Percentiles rank a stretch among this genome's conserved stretches.
Conservation (phyloP, 306 rosid genomes). For the Gillenia trifoliata region DNA sequence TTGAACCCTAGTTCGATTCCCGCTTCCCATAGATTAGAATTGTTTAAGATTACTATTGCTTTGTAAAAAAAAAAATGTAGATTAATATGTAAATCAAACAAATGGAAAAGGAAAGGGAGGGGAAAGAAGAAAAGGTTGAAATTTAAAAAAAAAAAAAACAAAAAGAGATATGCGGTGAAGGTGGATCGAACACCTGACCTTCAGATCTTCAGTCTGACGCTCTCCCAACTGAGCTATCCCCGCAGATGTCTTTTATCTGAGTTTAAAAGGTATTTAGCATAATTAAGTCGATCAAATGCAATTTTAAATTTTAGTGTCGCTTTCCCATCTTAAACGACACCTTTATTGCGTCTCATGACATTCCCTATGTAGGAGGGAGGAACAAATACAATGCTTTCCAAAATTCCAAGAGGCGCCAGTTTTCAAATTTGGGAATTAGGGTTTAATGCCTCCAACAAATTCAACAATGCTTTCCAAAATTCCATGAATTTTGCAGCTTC, state of each 20-base stretch:
- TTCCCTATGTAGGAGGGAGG: background rate
- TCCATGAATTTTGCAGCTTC: background rate
- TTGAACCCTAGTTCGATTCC: fast-evolving
- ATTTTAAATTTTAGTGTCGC: background rate
- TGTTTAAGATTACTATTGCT: too few species aligned
- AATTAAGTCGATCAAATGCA: too few species aligned
- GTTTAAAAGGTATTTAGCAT: fast-evolving
- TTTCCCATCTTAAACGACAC: background rate
- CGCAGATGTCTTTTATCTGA: background rate
- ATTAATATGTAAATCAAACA: background rate
- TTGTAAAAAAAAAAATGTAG: background rate
- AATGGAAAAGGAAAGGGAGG: background rate
- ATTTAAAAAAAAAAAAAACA: too few species aligned
- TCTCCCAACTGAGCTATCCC: slow-evolving; percentile 26
- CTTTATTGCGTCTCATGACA: background rate
- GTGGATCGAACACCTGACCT: slow-evolving; percentile 24
- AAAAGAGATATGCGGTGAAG: background rate
- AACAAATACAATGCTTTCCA: too few species aligned
- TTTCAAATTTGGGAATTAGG: background rate
- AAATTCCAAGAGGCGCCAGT: background rate
- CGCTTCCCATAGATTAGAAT: fast-evolving
- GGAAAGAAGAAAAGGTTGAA: background rate
- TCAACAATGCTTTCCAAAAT: background rate
- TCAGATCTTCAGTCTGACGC: slow-evolving; percentile 29
- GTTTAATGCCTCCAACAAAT: background rate